A percentile compares a stretch with the other conserved stretches of the same genome.
Conservation (phyloP, 2,329 filamentous ascomycete species). For the Ceratocystis huliohia region DNA sequence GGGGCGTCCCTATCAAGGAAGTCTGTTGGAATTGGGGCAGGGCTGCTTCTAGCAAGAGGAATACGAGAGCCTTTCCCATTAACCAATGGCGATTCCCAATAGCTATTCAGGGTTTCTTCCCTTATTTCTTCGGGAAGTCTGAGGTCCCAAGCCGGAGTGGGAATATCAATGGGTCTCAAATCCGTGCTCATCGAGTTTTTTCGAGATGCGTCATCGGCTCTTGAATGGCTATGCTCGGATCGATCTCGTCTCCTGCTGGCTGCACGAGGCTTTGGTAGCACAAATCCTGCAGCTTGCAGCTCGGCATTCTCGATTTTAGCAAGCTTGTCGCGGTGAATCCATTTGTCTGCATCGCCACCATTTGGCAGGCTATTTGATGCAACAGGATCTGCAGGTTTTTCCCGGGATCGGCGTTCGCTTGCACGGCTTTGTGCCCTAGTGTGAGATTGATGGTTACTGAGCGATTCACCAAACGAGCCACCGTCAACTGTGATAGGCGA, state of each 20-base stretch:
- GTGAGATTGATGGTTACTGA: conserved; percentile 6
- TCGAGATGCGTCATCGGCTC: conserved; percentile 22
- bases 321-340: conserved; percentile 78
- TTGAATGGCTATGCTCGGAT: conserved; percentile 19
- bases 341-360: conserved; percentile 54
- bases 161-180: conserved; percentile 30
- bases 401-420: conserved; percentile 19
- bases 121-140: conserved; percentile 67
- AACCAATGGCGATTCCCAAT: conserved; percentile 33
- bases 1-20: conserved; percentile 63
- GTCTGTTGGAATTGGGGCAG: conserved; percentile 58
- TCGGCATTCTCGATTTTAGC: conserved; percentile 71
- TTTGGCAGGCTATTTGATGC: neutral
- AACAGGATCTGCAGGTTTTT: conserved; percentile 9
- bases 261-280: conserved; percentile 42
- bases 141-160: conserved; percentile 53
- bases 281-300: conserved; percentile 64
- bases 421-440: conserved; percentile 18
- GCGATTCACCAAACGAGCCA: conserved; percentile 13
- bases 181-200: conserved; percentile 30
- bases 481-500: conserved; percentile 18
- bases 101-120: conserved; percentile 40
- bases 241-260: conserved; percentile 34
- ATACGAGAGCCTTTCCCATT: conserved; percentile 59
- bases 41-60: conserved; percentile 69